phyloP scores from a whole-genome alignment of 495 filamentous ascomycete species.

The Xylaria acuta region DNA sequence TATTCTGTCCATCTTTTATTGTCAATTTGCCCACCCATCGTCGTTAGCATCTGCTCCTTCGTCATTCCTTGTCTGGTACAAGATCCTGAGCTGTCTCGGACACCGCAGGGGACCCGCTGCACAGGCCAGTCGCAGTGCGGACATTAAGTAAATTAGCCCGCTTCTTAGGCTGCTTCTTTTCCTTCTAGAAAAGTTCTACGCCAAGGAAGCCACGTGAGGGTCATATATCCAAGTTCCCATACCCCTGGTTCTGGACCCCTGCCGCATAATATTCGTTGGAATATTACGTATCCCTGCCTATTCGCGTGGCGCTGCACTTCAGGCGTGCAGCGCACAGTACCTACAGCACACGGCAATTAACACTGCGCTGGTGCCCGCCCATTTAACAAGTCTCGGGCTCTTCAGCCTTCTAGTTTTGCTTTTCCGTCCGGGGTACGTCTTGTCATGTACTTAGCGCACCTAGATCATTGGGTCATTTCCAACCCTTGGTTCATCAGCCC shows the following conservation, averaged over 20 bases:
- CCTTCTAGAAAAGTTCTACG: slow-evolving; percentile 34
- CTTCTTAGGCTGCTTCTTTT: slow-evolving; percentile 12
- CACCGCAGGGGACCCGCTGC: not conserved
- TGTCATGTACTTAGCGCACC: slow-evolving; percentile 16
- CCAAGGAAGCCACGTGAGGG: slow-evolving; percentile 38
- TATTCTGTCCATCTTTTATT: slow-evolving; percentile 39
- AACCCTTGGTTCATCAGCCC: slow-evolving; percentile 12
- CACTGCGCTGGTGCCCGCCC: not conserved
- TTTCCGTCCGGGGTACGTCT: slow-evolving; percentile 16
- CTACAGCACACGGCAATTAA: not conserved
- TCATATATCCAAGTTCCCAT: slow-evolving; percentile 32
- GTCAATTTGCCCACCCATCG: slow-evolving; percentile 26
- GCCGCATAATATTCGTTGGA: slow-evolving; percentile 20
- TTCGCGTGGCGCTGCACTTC: slow-evolving; percentile 14
- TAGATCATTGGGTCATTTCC: slow-evolving; percentile 24
- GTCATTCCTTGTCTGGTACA: not conserved
- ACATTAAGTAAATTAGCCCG: slow-evolving; percentile 17
- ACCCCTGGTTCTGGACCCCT: slow-evolving; percentile 32
- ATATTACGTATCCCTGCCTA: slow-evolving; percentile 17
- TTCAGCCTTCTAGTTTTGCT: slow-evolving; percentile 24
- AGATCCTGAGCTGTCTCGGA: slow-evolving; percentile 11
- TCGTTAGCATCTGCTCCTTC: slow-evolving; percentile 22
- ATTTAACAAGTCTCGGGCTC: not conserved
- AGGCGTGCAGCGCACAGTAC: too few relatives aligned
- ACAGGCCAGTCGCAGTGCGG: not conserved